phyloP scores from a whole-genome alignment of 805 yeast genomes.

The Candida silvicultrix region DNA sequence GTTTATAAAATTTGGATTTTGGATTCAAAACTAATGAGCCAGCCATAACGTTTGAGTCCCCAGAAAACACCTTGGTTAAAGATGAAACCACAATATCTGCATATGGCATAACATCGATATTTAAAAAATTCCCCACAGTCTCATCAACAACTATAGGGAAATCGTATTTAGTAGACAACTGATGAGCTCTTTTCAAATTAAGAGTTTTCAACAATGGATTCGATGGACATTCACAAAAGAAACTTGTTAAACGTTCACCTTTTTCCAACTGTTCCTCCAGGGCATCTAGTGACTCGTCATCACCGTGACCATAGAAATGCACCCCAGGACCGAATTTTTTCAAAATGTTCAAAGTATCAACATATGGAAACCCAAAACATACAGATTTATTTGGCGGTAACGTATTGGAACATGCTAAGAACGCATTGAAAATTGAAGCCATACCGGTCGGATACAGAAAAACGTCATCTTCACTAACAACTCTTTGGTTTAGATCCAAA shows the following conservation, averaged over 20 bases:
- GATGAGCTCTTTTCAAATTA: constrained; percentile 56
- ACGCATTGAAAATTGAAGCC: constrained; percentile 86
- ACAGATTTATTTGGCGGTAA: constrained; percentile 51
- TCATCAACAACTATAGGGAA: constrained; percentile 89
- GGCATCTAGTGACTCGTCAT: constrained; percentile 57
- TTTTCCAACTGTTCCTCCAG: constrained; percentile 54
- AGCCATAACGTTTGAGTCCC: constrained; percentile 94
- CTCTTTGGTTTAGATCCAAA: constrained; percentile 14
- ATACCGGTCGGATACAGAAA: constrained; percentile 86
- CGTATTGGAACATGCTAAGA: constrained; percentile 41
- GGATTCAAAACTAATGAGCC: constrained; percentile 84
- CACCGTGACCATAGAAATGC: constrained; percentile 80
- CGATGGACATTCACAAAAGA: constrained; percentile 92
- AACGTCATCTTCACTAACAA: constrained; percentile 53
- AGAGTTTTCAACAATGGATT: constrained; percentile 91
- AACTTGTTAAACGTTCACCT: constrained; percentile 64
- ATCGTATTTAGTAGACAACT: constrained; percentile 59
- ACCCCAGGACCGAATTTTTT: constrained; percentile 91
- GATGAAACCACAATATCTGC: constrained; percentile 87
- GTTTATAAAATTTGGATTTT: constrained; percentile 39
- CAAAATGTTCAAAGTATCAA: constrained; percentile 82
- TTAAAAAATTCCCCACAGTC: constrained; percentile 87
- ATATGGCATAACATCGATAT: constrained; percentile 72
- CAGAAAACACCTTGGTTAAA: constrained; percentile 86
- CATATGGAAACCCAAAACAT: constrained; percentile 95